Base-by-base conservation (phyloP, 257 asterid genomes). In the Solanum neorickii region DNA sequence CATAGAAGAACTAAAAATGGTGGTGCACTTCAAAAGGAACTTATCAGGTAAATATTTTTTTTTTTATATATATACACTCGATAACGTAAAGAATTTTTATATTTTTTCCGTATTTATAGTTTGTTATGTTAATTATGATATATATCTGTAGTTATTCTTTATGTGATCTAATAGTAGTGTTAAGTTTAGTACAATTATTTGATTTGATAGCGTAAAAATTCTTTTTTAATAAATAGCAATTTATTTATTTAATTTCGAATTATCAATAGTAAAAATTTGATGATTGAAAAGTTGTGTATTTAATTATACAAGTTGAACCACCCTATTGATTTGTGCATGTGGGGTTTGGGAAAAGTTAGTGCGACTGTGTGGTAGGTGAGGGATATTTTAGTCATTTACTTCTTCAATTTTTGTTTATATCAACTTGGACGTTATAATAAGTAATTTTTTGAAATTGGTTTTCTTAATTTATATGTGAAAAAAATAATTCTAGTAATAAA, bases 1-100 rank as follows among this genome's bases (percentile, higher is more conserved):
- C 98, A 96, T 89, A 88, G 98, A 84, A 84, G 99, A 86, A 96
- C 99, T 6, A 96, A 96, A 82, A 93, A 96, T 78, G 98, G 99
- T 20, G 98, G 96, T 20, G 98, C 99, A 18, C 96, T 96, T 33
- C 98, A 95, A 88, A 95, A 91, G 90, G 98, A 95, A 89, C 97
- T 96, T 39, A 94, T 96, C n/a, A 96, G 98, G 99, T 94, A 91
- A 89, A 11, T 31, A 3, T 31, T 0, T 83, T 69, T 25, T 25
- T 5, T 0, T 5, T 0, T 0, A 12, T 9, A 4, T 46, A 15
- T 69, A 70, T 70, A 70, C 3, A 4, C 14, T 47, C 4, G 4
- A 70, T 1, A 70, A 2, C 2, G 15, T 31, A 70, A 70, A 70
- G n/a, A 70, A 16, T 16, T 31, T 33, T 8, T 70, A 70, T 2